These are phyloP conservation scores for Fusarium sambucinum DNA, from an alignment of 2,329 filamentous ascomycete species.

Conservation along the genomic window DNA sequence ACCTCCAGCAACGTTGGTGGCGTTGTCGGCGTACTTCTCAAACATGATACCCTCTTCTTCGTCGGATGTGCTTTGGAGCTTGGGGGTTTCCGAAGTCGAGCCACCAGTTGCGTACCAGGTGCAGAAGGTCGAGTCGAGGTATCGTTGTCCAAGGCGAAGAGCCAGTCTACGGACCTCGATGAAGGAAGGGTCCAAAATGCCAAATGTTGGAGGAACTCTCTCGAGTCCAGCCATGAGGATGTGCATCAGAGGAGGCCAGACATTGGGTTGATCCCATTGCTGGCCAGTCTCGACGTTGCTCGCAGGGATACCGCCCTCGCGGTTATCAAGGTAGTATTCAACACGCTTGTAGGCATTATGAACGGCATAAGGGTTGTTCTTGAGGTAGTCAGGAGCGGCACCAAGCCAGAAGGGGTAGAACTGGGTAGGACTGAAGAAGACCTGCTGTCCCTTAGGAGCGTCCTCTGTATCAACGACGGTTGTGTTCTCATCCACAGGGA, in stretches of 20 bases:
- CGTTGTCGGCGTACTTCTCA: constrained; percentile 74
- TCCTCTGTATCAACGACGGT: constrained; percentile 47
- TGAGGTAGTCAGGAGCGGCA: constrained; percentile 68
- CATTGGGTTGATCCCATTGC: constrained; percentile 78
- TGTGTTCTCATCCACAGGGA: constrained; percentile 61
- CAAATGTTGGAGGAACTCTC: constrained; percentile 69
- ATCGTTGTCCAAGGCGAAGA: constrained; percentile 71
- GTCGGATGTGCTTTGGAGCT: constrained; percentile 60
- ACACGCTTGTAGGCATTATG: constrained; percentile 67
- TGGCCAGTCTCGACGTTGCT: constrained; percentile 72
- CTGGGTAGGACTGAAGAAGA: constrained; percentile 69
- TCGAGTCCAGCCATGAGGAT: constrained; percentile 72
- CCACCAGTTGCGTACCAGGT: constrained; percentile 77
- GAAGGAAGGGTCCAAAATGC: constrained; percentile 65
- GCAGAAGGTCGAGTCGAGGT: constrained; percentile 76
- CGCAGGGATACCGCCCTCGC: constrained; percentile 69
- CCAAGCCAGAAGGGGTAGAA: constrained; percentile 79
- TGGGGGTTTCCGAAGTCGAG: constrained; percentile 64
- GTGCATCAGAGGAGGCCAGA: constrained; percentile 77
- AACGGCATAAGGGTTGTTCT: constrained; percentile 69
- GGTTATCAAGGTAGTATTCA: constrained; percentile 62
- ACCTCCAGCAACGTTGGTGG: constrained; percentile 70
- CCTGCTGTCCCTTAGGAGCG: constrained; percentile 67
- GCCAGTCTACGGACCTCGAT: constrained; percentile 66
- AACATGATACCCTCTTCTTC: constrained; percentile 71